Evolutionary conservation across 495 filamentous ascomycete species (phyloP).

Genomic region (Viridothelium virens): DNA sequence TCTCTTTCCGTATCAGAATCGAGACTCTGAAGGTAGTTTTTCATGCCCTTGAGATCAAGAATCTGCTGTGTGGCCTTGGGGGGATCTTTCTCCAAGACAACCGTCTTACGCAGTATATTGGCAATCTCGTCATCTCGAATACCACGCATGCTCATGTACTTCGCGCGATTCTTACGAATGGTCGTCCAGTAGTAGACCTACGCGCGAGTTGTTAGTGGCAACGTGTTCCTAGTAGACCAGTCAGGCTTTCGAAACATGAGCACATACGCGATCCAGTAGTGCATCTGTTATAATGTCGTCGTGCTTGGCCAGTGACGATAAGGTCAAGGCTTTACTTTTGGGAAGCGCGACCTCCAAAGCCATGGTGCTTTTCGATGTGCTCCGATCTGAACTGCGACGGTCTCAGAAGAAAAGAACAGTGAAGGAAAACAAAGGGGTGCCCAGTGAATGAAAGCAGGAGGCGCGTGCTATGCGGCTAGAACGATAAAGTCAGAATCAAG

Average conservation of each 20-base stretch:
- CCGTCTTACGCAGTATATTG: conserved; percentile 64
- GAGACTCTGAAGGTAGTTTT: conserved; percentile 57
- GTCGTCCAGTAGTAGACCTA: conserved; percentile 93
- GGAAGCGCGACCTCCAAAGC: conserved; percentile 29
- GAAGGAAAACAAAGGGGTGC: not conserved
- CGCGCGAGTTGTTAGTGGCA: conserved; percentile 14
- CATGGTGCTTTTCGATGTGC: not conserved
- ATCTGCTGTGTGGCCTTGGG: conserved; percentile 61
- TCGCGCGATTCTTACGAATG: conserved; percentile 86
- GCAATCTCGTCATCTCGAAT: conserved; percentile 74
- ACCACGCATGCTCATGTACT: conserved; percentile 75
- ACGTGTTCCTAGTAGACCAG: not conserved
- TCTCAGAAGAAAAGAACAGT: not conserved
- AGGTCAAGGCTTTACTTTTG: conserved; percentile 65
- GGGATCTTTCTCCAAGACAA: conserved; percentile 68
- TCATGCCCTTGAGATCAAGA: conserved; percentile 63
- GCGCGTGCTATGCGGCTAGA: not conserved
- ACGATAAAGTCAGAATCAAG: not conserved
- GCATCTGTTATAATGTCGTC: conserved; percentile 96
- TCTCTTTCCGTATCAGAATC: conserved; percentile 72
- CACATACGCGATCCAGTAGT: conserved; percentile 83
- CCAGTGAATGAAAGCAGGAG: not conserved
- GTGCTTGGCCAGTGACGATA: conserved; percentile 81
- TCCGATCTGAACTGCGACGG: not conserved
- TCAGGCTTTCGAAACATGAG: not conserved